Base-by-base conservation (phyloP, 306 rosid species). In the Rubus parviflorus region DNA sequence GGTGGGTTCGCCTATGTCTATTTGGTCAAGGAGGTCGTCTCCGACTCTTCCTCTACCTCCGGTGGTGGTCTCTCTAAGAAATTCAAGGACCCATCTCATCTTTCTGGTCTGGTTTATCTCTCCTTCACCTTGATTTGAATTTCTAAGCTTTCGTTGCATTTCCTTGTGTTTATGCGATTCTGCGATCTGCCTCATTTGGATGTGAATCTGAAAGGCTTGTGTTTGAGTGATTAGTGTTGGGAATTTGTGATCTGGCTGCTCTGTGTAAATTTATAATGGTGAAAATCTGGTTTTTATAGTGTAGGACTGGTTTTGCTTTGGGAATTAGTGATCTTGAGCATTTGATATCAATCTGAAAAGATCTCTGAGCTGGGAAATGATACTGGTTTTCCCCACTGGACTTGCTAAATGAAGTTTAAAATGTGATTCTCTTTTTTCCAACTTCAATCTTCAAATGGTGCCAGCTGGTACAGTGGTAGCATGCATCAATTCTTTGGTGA, bases 1-100 rank as follows among this genome's bases (percentile, higher is more conserved):
- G 99, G 99, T 57, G 99, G 96, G n/a, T 92, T 92, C 84, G 96
- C 99, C 66, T 92, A 67, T 40, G 98, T 92, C 62, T 96, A 72
- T 80, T 81, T 96, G 70, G 96, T 96, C 81, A 92, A 89, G 87
- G 99, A 92, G 87, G 75, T 85, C 11, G 74, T 77, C 68, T 5
- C 91, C 8, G 97, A 90, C 62, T 79, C 85, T 17, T 71, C 85
- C 51, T 61, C 87, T 4, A 65, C 87, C 49, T 16, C 89, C 48
- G 80, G 82, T 48, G 81, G 80, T 58, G 92, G 91, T 53, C 80
- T 96, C 57, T 85, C 93, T 47, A 80, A 84, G 54, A 96, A 89
- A 81, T 81, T 91, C 89, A 92, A 96, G 82, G 88, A 92, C 83
- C 57, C 94, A 11, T 74, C 94, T 73, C 97, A 89, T 77, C 37